phyloP scores from a whole-genome alignment of 2,329 filamentous ascomycete species.

The Colletotrichum musicola region DNA sequence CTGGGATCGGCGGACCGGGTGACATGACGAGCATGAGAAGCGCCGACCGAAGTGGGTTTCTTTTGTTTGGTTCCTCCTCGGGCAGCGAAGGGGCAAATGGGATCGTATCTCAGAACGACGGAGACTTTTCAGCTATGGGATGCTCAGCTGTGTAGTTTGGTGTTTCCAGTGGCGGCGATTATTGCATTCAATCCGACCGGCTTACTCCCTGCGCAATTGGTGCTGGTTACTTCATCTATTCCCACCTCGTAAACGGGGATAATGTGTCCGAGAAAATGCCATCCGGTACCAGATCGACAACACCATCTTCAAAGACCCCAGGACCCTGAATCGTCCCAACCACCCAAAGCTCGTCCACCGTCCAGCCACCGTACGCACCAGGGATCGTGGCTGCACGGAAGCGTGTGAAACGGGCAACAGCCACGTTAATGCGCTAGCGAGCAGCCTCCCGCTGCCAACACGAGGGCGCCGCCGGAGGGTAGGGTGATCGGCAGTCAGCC shows the following conservation, averaged over 20 bases:
- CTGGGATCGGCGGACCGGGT: slow-evolving; percentile 8
- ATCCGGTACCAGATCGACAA: neutral
- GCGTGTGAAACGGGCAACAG: neutral
- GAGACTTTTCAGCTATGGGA: neutral
- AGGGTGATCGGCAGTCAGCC: slow-evolving; percentile 14
- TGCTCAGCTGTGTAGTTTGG: too few species aligned
- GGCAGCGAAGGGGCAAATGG: neutral
- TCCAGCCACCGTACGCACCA: slow-evolving; percentile 6
- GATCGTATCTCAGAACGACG: neutral
- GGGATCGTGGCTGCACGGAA: slow-evolving; percentile 12
- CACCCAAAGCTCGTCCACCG: neutral
- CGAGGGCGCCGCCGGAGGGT: neutral
- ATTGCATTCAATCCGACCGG: too few species aligned
- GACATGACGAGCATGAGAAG: slow-evolving; percentile 28
- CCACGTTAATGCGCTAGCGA: slow-evolving; percentile 12
- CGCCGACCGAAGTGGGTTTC: slow-evolving; percentile 1
- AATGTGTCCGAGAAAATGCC: slow-evolving; percentile 11
- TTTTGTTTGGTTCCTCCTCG: slow-evolving; percentile 11
- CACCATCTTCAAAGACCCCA: neutral
- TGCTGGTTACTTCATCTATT: slow-evolving; percentile 12
- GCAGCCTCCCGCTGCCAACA: slow-evolving; percentile 14
- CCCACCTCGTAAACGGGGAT: slow-evolving; percentile 2
- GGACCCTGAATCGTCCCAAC: slow-evolving; percentile 22
- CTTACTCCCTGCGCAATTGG: neutral
- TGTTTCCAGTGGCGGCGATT: too few species aligned